Evolutionary conservation across 73 alveolate species (phyloP).

Genomic region (Urostyla sp.): DNA sequence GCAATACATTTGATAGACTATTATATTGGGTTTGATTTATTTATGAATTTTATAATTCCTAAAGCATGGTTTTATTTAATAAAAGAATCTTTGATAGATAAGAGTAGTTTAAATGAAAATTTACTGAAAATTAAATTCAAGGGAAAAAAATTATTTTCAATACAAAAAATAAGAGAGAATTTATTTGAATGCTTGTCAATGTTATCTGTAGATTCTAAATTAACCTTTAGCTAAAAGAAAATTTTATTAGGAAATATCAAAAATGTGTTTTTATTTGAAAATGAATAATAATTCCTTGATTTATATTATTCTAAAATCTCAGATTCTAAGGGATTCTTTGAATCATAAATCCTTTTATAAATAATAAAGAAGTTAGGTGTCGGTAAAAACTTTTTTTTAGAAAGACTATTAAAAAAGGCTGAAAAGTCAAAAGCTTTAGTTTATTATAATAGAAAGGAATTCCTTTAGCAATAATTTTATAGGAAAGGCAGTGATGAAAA

Average conservation of each 20-base stretch:
- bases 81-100: neutral
- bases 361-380: constrained; percentile 28
- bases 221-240: constrained; percentile 30
- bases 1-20: constrained; percentile 37
- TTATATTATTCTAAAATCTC: neutral
- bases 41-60: neutral
- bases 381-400: constrained; percentile 35
- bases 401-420: constrained; percentile 20
- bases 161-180: neutral
- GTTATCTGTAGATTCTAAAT: neutral
- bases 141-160: neutral
- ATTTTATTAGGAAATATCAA: constrained; percentile 13
- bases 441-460: constrained; percentile 17
- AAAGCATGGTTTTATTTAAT: constrained; percentile 35
- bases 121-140: neutral
- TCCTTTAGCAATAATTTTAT: neutral
- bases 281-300: constrained; percentile 13
- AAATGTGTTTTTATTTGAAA: constrained; percentile 21
- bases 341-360: neutral
- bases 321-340: constrained; percentile 1
- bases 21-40: constrained; percentile 8
- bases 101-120: neutral
- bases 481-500: constrained; percentile 10
- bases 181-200: constrained; percentile 21
- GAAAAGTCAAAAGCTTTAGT: constrained; percentile 31